Conservation (phyloP, 139 green algal species). For the Ettlia oleoabundans region DNA sequence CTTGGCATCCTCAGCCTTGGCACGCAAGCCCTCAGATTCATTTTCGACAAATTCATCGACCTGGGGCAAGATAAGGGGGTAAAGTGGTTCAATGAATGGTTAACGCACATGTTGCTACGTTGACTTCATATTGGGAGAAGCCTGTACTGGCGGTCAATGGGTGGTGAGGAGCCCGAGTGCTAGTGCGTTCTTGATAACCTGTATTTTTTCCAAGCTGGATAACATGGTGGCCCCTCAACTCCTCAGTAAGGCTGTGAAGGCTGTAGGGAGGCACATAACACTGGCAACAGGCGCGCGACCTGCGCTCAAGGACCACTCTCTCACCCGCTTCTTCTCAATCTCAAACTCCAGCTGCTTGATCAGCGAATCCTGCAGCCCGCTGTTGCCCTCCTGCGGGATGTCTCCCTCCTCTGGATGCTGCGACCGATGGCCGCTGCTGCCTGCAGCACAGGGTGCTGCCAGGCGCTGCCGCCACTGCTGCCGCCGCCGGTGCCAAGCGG, state of each 20-base stretch:
- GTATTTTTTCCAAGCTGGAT: too few species aligned
- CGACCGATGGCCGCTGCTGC: not conserved
- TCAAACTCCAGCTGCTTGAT: slow-evolving; percentile 56
- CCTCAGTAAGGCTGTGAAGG: too few species aligned
- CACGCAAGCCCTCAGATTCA: slow-evolving; percentile 41
- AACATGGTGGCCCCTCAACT: too few species aligned
- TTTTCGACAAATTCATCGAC: slow-evolving; percentile 53
- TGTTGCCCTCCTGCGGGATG: slow-evolving; percentile 2
- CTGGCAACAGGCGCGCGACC: too few species aligned
- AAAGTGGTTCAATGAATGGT: too few species aligned
- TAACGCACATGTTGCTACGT: too few species aligned
- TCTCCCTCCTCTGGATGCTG: slow-evolving; percentile 25
- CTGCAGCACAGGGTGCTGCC: not conserved
- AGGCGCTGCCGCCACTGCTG: not conserved
- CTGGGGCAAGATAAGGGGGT: slow-evolving; percentile 8
- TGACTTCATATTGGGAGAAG: too few species aligned
- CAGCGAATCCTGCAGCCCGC: slow-evolving; percentile 49
- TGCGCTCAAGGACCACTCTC: too few species aligned
- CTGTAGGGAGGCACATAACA: too few species aligned
- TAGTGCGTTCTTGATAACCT: too few species aligned
- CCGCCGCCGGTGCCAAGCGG: not conserved
- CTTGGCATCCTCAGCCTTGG: slow-evolving; percentile 57
- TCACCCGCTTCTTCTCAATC: slow-evolving; percentile 61
- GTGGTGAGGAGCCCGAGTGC: too few species aligned
- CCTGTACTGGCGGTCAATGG: too few species aligned